phyloP scores from a whole-genome alignment of 2,329 filamentous ascomycete genomes.

The Alternaria postmessia region DNA sequence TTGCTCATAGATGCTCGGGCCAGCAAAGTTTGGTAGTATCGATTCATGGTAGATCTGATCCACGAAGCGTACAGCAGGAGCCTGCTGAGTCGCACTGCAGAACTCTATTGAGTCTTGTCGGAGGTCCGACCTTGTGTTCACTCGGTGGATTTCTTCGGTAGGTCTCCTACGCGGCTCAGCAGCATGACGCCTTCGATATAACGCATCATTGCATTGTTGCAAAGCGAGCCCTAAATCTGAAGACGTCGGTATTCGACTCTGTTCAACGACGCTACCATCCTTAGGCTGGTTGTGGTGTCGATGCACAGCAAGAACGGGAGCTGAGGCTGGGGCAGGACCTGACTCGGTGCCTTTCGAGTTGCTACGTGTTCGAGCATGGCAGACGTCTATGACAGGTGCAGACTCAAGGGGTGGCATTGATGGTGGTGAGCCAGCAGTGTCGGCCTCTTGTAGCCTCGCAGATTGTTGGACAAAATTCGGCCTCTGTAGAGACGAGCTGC shows the following conservation, averaged over 20 bases:
- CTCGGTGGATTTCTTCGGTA: background rate
- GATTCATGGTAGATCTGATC: conserved; percentile 12
- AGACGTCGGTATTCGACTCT: conserved; percentile 21
- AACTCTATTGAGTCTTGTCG: background rate
- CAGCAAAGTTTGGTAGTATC: conserved; percentile 20
- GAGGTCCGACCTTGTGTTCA: background rate
- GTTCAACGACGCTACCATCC: background rate
- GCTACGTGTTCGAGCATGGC: background rate
- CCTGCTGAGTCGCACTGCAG: conserved; percentile 8
- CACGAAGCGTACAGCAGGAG: conserved; percentile 27
- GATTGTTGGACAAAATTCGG: conserved; percentile 23
- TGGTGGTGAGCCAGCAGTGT: conserved; percentile 21
- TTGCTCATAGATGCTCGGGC: conserved; percentile 37
- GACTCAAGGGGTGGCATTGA: conserved; percentile 29
- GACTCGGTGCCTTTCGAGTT: background rate
- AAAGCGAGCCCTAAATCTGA: conserved; percentile 37
- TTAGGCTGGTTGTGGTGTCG: background rate
- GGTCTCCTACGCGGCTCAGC: conserved; percentile 3
- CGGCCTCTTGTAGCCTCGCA: conserved; percentile 9
- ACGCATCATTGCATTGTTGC: conserved; percentile 35
- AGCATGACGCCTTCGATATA: conserved; percentile 18
- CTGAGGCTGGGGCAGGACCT: conserved; percentile 1
- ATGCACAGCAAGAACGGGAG: background rate
- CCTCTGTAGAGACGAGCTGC: conserved; percentile 28
- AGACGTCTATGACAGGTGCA: background rate